These are phyloP conservation scores for Coemansia sp. DNA, from an alignment of 192 early-diverging fungal genomes.

Conservation along the genomic window DNA sequence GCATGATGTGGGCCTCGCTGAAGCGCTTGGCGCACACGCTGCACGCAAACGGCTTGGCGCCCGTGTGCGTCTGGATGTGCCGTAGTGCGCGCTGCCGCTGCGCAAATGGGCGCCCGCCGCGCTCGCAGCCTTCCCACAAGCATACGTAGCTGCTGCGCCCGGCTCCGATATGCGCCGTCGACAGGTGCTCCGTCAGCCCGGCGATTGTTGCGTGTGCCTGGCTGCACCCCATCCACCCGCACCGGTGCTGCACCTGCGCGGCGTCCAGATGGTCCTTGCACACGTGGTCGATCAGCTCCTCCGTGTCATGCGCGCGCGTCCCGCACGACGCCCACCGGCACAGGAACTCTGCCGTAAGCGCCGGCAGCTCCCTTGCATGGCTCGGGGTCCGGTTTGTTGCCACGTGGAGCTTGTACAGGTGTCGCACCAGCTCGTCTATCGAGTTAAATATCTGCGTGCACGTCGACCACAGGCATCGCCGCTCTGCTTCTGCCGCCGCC, in stretches of 20 bases:
- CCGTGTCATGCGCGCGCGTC: conserved; percentile 50
- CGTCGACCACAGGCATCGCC: conserved; percentile 69
- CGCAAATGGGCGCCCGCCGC: conserved; percentile 65
- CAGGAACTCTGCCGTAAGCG: conserved; percentile 19
- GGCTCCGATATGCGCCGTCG: conserved; percentile 41
- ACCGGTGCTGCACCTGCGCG: conserved; percentile 57
- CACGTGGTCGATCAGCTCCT: conserved; percentile 62
- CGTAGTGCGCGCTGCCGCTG: conserved; percentile 70
- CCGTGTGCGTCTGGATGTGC: conserved; percentile 84
- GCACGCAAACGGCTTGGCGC: conserved; percentile 81
- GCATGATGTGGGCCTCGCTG: conserved; percentile 76
- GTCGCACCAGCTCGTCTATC: conserved; percentile 50
- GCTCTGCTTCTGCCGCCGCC: background rate
- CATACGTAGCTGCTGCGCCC: conserved; percentile 52
- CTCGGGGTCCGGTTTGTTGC: conserved; percentile 35
- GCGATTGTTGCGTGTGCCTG: conserved; percentile 30
- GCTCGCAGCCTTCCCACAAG: conserved; percentile 55
- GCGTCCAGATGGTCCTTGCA: conserved; percentile 57
- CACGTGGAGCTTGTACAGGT: conserved; percentile 52
- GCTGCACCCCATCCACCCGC: conserved; percentile 69
- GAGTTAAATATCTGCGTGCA: conserved; percentile 57
- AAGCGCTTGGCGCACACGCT: conserved; percentile 72
- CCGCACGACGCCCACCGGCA: conserved; percentile 67
- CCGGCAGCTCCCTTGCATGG: conserved; percentile 4
- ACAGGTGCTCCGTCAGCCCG: conserved; percentile 46